phyloP scores from a whole-genome alignment of 495 filamentous ascomycete genomes.

The Aspergillus ellipticus region DNA sequence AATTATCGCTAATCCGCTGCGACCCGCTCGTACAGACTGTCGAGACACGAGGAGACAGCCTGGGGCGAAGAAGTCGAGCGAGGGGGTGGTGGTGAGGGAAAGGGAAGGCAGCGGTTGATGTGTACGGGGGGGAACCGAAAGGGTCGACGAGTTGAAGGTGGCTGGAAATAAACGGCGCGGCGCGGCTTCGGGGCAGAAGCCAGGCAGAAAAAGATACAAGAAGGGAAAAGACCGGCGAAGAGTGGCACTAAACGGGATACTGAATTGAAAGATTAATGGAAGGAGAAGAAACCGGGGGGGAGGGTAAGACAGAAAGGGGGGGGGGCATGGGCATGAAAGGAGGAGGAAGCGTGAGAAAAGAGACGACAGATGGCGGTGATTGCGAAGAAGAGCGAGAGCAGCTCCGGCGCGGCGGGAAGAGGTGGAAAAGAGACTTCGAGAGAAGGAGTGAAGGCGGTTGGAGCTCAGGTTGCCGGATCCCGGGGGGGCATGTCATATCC shows the following conservation, averaged over 20 bases:
- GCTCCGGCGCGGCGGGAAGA: constrained; percentile 9
- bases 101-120: constrained; percentile 27
- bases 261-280: constrained; percentile 28
- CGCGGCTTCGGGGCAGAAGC: constrained; percentile 22
- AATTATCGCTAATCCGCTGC: constrained; percentile 24
- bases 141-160: constrained; percentile 36
- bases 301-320: constrained; percentile 26
- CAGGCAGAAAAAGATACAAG: constrained; percentile 29
- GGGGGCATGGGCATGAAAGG: constrained; percentile 20
- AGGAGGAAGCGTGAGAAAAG: constrained; percentile 14
- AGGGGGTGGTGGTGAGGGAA: constrained; percentile 22
- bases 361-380: constrained; percentile 17
- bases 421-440: not conserved
- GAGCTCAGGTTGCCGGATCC: constrained; percentile 8
- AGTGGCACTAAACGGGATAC: constrained; percentile 33
- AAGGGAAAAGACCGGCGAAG: constrained; percentile 28
- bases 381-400: constrained; percentile 14
- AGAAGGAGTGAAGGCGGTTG: not conserved
- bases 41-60: constrained; percentile 19
- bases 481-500: constrained; percentile 6
- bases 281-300: constrained; percentile 28
- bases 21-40: constrained; percentile 26
- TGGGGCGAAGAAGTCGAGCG: constrained; percentile 25
- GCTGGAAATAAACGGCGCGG: constrained; percentile 49
- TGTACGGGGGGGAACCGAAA: constrained; percentile 12